Evolutionary conservation across 192 early-diverging fungal species (phyloP).

Genomic region (Bifiguratus adelaidae): DNA sequence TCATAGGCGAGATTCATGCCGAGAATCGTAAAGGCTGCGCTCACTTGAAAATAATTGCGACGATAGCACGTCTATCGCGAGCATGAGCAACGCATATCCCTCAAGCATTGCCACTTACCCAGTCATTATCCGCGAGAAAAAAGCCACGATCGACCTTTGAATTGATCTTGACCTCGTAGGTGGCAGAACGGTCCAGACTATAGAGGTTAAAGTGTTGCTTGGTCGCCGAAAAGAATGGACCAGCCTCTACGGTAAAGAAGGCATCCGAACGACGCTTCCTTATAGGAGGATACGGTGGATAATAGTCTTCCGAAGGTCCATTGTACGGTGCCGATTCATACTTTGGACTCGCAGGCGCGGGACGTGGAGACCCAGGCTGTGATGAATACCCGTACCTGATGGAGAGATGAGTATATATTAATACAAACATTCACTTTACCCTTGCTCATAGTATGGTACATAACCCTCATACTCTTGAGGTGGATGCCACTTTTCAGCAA

Average conservation of each 20-base stretch:
- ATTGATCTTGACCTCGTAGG: constrained; percentile 44
- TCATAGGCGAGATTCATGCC: constrained; percentile 26
- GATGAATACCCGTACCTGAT: too few relatives aligned
- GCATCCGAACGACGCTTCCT: constrained; percentile 29
- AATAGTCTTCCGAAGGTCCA: too few relatives aligned
- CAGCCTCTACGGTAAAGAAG: constrained; percentile 34
- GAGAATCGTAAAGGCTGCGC: constrained; percentile 39
- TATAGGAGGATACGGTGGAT: constrained; percentile 8
- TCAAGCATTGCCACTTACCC: too few relatives aligned
- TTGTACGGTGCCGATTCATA: too few relatives aligned
- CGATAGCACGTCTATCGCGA: constrained; percentile 92
- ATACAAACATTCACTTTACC: too few relatives aligned
- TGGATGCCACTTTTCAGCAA: too few relatives aligned
- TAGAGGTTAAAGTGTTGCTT: constrained; percentile 53
- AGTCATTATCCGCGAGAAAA: constrained; percentile 78
- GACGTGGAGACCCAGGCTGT: too few relatives aligned
- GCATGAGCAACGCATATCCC: too few relatives aligned
- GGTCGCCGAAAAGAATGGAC: constrained; percentile 59
- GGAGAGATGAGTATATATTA: too few relatives aligned
- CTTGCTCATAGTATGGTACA: too few relatives aligned
- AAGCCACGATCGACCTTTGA: constrained; percentile 90
- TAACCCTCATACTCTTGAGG: too few relatives aligned
- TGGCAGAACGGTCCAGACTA: constrained; percentile 47
- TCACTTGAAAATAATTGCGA: constrained; percentile 88
- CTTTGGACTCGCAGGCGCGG: too few relatives aligned